Conservation (phyloP, 208 protist species). For the Acanthamoeba lenticulata region DNA sequence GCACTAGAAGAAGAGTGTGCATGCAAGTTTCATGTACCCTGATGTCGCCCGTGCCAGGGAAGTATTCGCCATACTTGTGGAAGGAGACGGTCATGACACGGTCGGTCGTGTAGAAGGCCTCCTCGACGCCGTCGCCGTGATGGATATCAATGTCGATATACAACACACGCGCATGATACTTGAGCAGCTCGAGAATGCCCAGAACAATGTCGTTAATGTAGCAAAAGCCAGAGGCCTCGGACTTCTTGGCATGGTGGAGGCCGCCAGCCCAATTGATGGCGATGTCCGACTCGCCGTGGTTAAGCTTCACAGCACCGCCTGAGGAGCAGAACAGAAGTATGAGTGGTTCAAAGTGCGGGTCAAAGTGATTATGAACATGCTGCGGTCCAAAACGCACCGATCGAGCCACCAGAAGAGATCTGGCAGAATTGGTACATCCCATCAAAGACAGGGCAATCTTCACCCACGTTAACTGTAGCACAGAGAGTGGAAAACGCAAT, state of each 20-base stretch:
- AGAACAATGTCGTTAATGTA: constrained; percentile 99
- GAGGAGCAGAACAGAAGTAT: too few relatives aligned
- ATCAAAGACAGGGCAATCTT: constrained; percentile 94
- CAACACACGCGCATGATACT: constrained; percentile 95
- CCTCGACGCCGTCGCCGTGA: constrained; percentile 99
- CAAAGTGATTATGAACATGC: too few relatives aligned
- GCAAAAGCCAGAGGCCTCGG: constrained; percentile 96
- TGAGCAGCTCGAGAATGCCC: constrained; percentile 98
- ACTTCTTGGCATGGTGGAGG: constrained; percentile 86
- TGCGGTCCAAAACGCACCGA: constrained; percentile 88
- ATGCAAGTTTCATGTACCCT: constrained; percentile 63
- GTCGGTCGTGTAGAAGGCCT: constrained; percentile 98
- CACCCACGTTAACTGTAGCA: constrained; percentile 89
- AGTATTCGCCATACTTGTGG: constrained; percentile 98
- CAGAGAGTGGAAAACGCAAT: too few relatives aligned
- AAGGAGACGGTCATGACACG: constrained; percentile 99
- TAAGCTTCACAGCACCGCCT: constrained; percentile 94
- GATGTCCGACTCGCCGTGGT: constrained; percentile 92
- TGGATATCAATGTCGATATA: constrained; percentile 99
- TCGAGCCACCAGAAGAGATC: constrained; percentile 90
- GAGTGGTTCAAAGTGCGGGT: too few relatives aligned
- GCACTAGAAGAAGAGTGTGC: not conserved
- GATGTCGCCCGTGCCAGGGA: constrained; percentile 95
- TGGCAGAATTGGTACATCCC: constrained; percentile 90
- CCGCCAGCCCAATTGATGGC: constrained; percentile 99